Evolutionary conservation across 1,284 basidiomycete species (phyloP), one percentile per base, ranked within the genome.

Genomic region (Xerocomus minutiporus): DNA sequence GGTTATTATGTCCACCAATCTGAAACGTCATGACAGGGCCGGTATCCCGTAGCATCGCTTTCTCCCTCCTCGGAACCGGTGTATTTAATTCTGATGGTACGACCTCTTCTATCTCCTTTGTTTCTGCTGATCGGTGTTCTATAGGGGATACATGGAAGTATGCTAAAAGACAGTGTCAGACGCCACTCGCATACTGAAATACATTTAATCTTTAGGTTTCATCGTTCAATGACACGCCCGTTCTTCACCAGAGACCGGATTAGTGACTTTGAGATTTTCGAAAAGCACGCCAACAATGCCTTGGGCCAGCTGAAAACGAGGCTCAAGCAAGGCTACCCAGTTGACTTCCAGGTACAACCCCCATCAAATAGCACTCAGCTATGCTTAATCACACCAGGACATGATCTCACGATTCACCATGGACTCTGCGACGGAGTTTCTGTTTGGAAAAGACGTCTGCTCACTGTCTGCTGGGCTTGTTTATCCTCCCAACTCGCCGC

Each of bases 81-180:
- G 79, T 83, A 1, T 83, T 84, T 59, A 83, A 83, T 55, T 75
- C 79, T 1, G 81, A 84, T 58, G 81, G 81, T 75, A 53, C 59
- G 54, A 4, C 8, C 29, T 2, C 25, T 8, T 44, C 32, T 25
- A 29, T 41, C 25, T 43, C 41, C 25, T 38, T 13, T 43, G 29
- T 36, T 31, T 23, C 48, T 28, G 15, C 46, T 58, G 15, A 57
- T 44, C 17, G 8, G 23, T 20, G 17, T 8, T 13, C n/a, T 45
- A 4, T 51, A 78, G 78, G 75, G 25, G 77, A 81, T 32, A 76
- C 75, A 70, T 82, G 79, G 80, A 79, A 77, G 76, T 79, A 58
- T 46, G 64, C 28, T 7, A 9, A 41, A 3, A 25, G 2, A 1
- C 20, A 28, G 12, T 8, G 26, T 4, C 35, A 6, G 32, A 17